Base-by-base conservation (phyloP, 257 asterid species). In the Nicotiana tomentosiformis region DNA sequence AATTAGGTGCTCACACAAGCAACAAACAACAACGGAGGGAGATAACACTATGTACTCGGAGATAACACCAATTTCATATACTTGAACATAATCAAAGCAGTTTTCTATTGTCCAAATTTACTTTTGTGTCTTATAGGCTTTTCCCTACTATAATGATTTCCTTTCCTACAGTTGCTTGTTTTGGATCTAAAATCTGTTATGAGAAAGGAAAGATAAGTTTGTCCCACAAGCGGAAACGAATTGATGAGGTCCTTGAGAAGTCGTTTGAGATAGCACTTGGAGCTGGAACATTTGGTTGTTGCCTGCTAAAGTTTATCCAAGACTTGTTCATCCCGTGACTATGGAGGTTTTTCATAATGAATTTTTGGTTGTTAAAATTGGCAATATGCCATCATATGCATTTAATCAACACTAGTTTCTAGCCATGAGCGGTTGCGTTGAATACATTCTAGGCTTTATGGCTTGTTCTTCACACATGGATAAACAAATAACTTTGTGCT, bases 241-340 rank as follows among this genome's bases (percentile, higher is more conserved):
- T 95, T 76, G 90, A 87, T 29, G 93, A 84, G 82, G 90, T 81
- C 86, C 94, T 95, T 30, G 90, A 90, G 86, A 91, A 86, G 72
- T 92, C 98, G 9, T 93, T 90, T 68, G 90, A 90, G 87, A 89
- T 95, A 82, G 89, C 89, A 81, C 95, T 93, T 85, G 97, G 97
- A 49, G 90, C 88, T 74, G 98, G 97, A 81, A 85, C 86, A 66
- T 92, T 88, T 77, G 99, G 98, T 46, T 86, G 68, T 86, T 93
- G 97, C 90, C 86, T 95, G 97, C 98, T 92, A 91, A 87, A 78
- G 72, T 20, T 20, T 20, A 83, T 82, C 39, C 30, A 56, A 37
- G 29, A 18, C 70, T 39, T 57, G 43, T 49, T 74, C 43, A 15
- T 74, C 80, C 16, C 16, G 80, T 51, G 64, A 74, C 4, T 15